phyloP scores from a whole-genome alignment of 208 protist genomes.

The Acanthamoeba sp. region DNA sequence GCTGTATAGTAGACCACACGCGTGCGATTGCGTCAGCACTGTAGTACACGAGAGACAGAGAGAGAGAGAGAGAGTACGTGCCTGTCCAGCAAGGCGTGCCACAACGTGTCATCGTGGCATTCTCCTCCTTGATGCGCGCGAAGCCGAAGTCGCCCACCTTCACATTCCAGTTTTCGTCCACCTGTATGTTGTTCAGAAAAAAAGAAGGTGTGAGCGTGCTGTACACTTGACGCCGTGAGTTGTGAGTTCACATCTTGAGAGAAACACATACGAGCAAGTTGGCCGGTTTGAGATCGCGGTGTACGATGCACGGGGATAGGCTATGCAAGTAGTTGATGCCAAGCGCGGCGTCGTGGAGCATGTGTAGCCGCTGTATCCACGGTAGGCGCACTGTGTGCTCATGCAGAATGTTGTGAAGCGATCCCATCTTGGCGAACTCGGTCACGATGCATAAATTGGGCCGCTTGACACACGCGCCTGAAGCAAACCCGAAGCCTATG shows the following conservation, averaged over 20 bases:
- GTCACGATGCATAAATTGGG: conserved; percentile 85
- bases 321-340: conserved; percentile 62
- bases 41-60: background rate
- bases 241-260: background rate
- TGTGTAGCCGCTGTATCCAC: conserved; percentile 29
- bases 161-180: conserved; percentile 62
- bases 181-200: background rate
- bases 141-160: conserved; percentile 49
- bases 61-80: background rate
- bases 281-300: conserved; percentile 32
- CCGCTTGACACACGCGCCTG: conserved; percentile 67
- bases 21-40: background rate
- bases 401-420: conserved; percentile 78
- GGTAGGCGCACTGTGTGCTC: background rate
- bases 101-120: conserved; percentile 42
- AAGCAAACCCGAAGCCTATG: background rate
- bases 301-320: conserved; percentile 5
- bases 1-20: background rate
- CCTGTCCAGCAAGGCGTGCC: conserved; percentile 49
- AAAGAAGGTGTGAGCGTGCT: background rate
- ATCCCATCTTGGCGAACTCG: conserved; percentile 82
- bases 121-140: conserved; percentile 43
- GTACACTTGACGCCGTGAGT: background rate
- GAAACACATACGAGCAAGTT: conserved; percentile 46
- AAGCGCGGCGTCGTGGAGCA: conserved; percentile 21